Conservation (phyloP, 2,329 filamentous ascomycete genomes). For the Talaromyces islandicus region DNA sequence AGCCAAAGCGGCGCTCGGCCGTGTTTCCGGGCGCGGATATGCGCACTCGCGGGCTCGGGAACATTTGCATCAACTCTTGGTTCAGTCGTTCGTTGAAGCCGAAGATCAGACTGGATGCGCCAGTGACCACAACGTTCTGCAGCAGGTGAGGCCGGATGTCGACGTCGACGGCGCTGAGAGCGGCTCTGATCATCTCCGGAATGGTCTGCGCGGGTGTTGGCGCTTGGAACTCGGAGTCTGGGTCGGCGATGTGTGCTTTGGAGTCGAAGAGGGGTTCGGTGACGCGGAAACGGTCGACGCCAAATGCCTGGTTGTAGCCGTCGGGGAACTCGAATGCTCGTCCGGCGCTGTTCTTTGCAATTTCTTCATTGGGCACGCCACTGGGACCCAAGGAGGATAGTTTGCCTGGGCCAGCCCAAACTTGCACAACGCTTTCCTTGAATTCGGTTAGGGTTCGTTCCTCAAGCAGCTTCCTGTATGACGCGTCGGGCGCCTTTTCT, state of each 20-base stretch:
- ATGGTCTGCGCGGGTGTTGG: conserved; percentile 72
- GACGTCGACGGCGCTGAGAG: conserved; percentile 75
- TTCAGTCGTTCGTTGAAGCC: conserved; percentile 89
- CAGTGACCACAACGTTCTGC: conserved; percentile 86
- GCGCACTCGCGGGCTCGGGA: conserved; percentile 79
- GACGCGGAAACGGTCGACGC: conserved; percentile 76
- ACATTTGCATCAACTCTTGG: conserved; percentile 72
- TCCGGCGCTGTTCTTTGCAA: conserved; percentile 65
- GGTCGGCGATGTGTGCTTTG: conserved; percentile 58
- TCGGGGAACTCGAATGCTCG: conserved; percentile 96
- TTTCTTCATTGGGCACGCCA: conserved; percentile 65
- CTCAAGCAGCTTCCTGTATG: conserved; percentile 79
- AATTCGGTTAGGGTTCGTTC: conserved; percentile 91
- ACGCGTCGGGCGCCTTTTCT: conserved; percentile 53
- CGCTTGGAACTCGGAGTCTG: conserved; percentile 39
- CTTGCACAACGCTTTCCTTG: conserved; percentile 94
- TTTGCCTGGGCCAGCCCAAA: conserved; percentile 76
- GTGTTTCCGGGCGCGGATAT: conserved; percentile 81
- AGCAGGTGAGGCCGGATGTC: conserved; percentile 80
- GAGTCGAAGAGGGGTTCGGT: conserved; percentile 90
- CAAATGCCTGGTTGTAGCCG: conserved; percentile 93
- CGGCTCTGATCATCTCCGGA: conserved; percentile 71
- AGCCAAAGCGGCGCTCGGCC: conserved; percentile 82
- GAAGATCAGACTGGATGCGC: conserved; percentile 78
- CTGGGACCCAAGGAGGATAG: conserved; percentile 48